Conservation (phyloP, 768 basidiomycete species). For the Pleurotus platypus region DNA sequence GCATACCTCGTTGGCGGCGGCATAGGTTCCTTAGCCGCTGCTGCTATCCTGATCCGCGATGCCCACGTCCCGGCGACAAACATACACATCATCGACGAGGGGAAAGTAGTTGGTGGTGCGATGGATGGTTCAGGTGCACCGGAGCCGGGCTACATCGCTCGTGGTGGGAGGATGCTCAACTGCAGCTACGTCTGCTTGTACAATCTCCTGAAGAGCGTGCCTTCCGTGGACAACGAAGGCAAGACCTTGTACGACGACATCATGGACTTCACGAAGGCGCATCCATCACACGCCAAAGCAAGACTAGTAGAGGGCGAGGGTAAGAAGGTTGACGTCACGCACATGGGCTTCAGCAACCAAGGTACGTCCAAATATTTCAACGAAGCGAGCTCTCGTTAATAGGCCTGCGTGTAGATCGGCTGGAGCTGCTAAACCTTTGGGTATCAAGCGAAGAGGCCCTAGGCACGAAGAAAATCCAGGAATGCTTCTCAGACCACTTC, state of each 20-base stretch:
- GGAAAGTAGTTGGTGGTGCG: neutral
- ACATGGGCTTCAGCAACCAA: neutral
- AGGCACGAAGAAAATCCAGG: neutral
- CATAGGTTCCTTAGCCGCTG: constrained; percentile 3
- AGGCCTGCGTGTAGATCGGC: neutral
- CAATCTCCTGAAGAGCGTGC: constrained; percentile 2
- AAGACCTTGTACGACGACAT: constrained; percentile 5
- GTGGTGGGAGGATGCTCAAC: constrained; percentile 4
- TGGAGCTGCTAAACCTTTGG: constrained; percentile 1
- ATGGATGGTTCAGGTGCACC: constrained; percentile 1
- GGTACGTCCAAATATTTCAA: neutral
- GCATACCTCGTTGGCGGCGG: constrained; percentile 1
- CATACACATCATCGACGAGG: constrained; percentile 4
- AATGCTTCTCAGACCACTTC: constrained; percentile 4
- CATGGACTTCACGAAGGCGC: constrained; percentile 4
- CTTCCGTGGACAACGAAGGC: neutral
- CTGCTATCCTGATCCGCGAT: constrained; percentile 2
- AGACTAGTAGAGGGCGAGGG: constrained; percentile 2
- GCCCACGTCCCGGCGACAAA: constrained; percentile 1
- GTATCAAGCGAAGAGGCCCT: neutral
- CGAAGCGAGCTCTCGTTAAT: neutral
- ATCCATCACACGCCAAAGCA: constrained; percentile 1
- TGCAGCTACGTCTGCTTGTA: constrained; percentile 4
- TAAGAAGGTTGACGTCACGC: constrained; percentile 1
- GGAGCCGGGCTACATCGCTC: neutral